These are phyloP conservation scores for Apiotrichum sp. DNA, from an alignment of 1,284 basidiomycete species.

Conservation along the genomic window DNA sequence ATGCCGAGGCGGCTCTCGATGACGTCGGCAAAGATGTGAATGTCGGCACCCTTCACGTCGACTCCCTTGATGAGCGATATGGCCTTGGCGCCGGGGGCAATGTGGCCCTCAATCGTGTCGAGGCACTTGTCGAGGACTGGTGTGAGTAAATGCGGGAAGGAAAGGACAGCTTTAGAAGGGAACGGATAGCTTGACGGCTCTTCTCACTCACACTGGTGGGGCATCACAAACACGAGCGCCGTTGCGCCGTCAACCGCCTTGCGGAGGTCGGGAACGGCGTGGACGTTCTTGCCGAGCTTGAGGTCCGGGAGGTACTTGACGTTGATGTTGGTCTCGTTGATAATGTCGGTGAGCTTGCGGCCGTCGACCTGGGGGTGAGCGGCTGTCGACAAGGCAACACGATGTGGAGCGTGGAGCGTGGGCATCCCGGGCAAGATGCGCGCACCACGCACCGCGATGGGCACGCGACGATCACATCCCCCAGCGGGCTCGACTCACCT, in stretches of 20 bases:
- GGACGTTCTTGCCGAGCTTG: conserved; percentile 51
- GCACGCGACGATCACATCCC: too few relatives aligned
- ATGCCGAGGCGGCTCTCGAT: conserved; percentile 53
- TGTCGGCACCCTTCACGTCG: conserved; percentile 51
- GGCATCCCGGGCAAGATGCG: not conserved
- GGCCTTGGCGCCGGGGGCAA: conserved; percentile 46
- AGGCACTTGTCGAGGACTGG: conserved; percentile 44
- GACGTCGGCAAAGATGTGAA: conserved; percentile 56
- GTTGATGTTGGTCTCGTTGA: conserved; percentile 51
- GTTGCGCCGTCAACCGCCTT: conserved; percentile 53
- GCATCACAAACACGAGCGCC: conserved; percentile 55
- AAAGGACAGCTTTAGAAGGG: too few relatives aligned
- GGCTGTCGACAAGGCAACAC: too few relatives aligned
- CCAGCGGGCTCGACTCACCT: conserved; percentile 31
- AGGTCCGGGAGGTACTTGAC: conserved; percentile 52
- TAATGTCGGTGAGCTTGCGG: conserved; percentile 53
- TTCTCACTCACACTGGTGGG: conserved; percentile 50
- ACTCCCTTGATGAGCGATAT: conserved; percentile 54
- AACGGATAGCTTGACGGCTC: too few relatives aligned
- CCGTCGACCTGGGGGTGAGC: conserved; percentile 48
- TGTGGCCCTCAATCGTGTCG: conserved; percentile 47
- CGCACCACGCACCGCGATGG: too few relatives aligned
- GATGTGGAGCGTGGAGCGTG: too few relatives aligned
- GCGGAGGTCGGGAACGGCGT: conserved; percentile 50
- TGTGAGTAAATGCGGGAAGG: not conserved